Conservation (phyloP, 305 asterid species). For the Rubia balearica region DNA sequence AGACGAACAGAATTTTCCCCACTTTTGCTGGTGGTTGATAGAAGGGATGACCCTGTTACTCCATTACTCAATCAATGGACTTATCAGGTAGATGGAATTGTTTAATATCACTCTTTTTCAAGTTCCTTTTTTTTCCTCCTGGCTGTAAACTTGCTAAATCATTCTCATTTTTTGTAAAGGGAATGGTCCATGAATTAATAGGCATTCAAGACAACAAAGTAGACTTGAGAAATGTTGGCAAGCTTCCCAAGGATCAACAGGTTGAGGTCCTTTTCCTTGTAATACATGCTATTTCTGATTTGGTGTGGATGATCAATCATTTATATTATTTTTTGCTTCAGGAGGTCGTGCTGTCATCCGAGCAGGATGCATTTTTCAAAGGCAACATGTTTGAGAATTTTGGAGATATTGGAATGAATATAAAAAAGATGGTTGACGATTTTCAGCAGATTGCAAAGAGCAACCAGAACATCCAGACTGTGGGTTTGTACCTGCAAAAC, state of each 20-base stretch:
- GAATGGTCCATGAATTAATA: conserved; percentile 92
- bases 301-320: conserved; percentile 18
- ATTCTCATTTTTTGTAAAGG: conserved; percentile 31
- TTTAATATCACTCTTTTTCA: neutral
- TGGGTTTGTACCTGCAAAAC: conserved; percentile 50
- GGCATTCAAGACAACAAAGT: conserved; percentile 96
- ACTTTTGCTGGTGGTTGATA: conserved; percentile 76
- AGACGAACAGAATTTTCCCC: conserved; percentile 93
- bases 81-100: conserved; percentile 57
- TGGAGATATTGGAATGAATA: conserved; percentile 98
- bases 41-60: conserved; percentile 97
- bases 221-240: conserved; percentile 63
- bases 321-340: conserved; percentile 24
- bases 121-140: conserved; percentile 8
- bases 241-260: conserved; percentile 76
- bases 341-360: conserved; percentile 96
- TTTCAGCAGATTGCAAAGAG: conserved; percentile 92
- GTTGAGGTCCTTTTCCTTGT: conserved; percentile 32
- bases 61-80: conserved; percentile 98
- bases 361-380: conserved; percentile 95
- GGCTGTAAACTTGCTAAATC: neutral
- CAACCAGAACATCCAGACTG: conserved; percentile 94
- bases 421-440: conserved; percentile 90
- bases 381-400: conserved; percentile 87
- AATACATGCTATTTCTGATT: conserved; percentile 12